These are phyloP conservation scores for Lycium barbarum DNA, from an alignment of 257 asterid genomes.

Conservation along the genomic window DNA sequence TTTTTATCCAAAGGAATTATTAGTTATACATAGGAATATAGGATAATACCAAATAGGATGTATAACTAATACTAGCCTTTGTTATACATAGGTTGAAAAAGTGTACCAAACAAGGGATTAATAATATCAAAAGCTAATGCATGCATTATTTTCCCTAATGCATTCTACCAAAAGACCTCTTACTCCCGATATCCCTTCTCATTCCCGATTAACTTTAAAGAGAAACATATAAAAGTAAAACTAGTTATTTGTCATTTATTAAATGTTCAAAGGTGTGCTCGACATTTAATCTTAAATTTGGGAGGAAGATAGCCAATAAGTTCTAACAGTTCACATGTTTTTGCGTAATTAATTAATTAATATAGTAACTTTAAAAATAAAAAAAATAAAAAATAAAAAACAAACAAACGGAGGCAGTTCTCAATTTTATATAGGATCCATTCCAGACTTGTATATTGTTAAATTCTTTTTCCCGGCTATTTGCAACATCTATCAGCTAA, in stretches of 20 bases:
- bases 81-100: too few species aligned
- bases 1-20: too few species aligned
- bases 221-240: not conserved
- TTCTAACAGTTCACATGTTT: not conserved
- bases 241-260: not conserved
- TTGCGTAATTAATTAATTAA: not conserved
- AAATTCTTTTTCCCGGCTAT: not conserved
- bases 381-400: too few species aligned
- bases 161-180: too few species aligned
- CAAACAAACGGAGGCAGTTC: not conserved
- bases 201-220: not conserved
- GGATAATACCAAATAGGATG: too few species aligned
- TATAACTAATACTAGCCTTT: too few species aligned
- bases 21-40: too few species aligned
- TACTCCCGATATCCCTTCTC: not conserved
- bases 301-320: not conserved
- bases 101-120: too few species aligned
- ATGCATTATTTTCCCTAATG: too few species aligned
- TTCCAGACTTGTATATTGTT: not conserved
- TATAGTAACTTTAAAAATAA: too few species aligned
- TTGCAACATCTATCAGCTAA: not conserved
- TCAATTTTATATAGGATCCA: too few species aligned
- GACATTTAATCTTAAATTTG: not conserved
- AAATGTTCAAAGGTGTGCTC: not conserved
- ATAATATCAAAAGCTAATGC: too few species aligned